Evolutionary conservation across 1,139 yeast genomes (phyloP).

Genomic region (Pichia sp.): DNA sequence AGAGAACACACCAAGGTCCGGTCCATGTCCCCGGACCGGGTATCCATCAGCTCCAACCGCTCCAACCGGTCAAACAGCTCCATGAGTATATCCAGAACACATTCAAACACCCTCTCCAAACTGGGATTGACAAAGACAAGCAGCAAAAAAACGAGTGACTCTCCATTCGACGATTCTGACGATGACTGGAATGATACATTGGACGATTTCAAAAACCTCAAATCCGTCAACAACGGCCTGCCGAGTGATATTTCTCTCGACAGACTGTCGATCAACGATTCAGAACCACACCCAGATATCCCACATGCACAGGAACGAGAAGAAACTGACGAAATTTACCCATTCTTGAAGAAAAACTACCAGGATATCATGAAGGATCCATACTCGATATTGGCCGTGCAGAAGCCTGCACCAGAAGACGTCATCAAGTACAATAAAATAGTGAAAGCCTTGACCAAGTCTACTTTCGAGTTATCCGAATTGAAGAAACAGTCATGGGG

Average conservation of each 20-base stretch:
- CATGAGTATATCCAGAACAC: slow-evolving; percentile 13
- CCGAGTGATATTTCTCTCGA: neutral
- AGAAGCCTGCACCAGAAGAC: slow-evolving; percentile 34
- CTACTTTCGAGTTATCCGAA: slow-evolving; percentile 63
- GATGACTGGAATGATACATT: slow-evolving; percentile 18
- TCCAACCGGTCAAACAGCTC: slow-evolving; percentile 14
- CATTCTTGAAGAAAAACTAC: slow-evolving; percentile 29
- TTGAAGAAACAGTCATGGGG: slow-evolving; percentile 87
- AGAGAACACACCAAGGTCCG: slow-evolving; percentile 13
- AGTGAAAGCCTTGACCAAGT: slow-evolving; percentile 57
- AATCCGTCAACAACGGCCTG: neutral
- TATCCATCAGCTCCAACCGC: slow-evolving; percentile 9
- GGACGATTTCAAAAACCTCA: slow-evolving; percentile 12
- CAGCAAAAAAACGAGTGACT: slow-evolving; percentile 2
- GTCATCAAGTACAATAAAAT: slow-evolving; percentile 65
- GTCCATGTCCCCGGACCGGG: slow-evolving; percentile 15
- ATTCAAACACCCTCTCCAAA: slow-evolving; percentile 13
- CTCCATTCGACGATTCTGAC: slow-evolving; percentile 17
- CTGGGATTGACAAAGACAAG: slow-evolving; percentile 3
- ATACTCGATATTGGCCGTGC: slow-evolving; percentile 40
- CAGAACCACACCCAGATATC: too few species aligned
- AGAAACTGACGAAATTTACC: slow-evolving; percentile 20
- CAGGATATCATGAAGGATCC: slow-evolving; percentile 35
- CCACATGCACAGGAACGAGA: too few species aligned
- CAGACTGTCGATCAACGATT: neutral